phyloP scores from a whole-genome alignment of 768 basidiomycete genomes.

The Trametes meyenii region DNA sequence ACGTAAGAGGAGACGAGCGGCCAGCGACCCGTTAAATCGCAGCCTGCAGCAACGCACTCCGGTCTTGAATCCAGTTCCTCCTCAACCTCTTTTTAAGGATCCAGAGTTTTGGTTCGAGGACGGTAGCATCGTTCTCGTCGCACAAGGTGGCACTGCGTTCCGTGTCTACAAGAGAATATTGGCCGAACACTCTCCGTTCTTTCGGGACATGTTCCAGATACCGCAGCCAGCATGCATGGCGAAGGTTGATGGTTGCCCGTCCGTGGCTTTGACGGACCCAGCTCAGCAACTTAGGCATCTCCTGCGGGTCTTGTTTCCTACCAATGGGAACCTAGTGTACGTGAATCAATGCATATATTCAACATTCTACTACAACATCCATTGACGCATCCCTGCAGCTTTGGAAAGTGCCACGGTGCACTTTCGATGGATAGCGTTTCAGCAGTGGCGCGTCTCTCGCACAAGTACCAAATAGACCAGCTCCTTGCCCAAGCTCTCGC shows the following conservation, averaged over 20 bases:
- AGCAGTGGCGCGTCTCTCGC: slow-evolving; percentile 10
- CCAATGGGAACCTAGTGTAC: not conserved
- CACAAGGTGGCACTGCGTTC: slow-evolving; percentile 28
- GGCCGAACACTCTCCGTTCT: slow-evolving; percentile 29
- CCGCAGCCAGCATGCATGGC: not conserved
- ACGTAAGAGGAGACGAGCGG: not conserved
- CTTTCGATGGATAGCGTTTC: not conserved
- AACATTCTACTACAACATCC: too few species aligned
- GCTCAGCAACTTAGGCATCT: not conserved
- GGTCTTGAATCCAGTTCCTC: not conserved
- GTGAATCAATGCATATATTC: not conserved
- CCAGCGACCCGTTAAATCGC: not conserved
- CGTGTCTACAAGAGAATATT: slow-evolving; percentile 32
- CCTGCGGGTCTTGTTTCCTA: not conserved
- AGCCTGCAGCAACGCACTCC: not conserved
- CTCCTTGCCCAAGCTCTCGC: slow-evolving; percentile 7
- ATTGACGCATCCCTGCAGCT: not conserved
- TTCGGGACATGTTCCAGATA: slow-evolving; percentile 19
- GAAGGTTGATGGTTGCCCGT: slow-evolving; percentile 3
- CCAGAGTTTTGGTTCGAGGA: slow-evolving; percentile 35
- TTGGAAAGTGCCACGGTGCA: not conserved
- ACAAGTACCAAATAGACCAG: slow-evolving; percentile 20
- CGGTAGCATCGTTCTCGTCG: slow-evolving; percentile 32
- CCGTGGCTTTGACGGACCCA: not conserved
- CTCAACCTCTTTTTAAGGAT: not conserved